A percentile compares a stretch with the other conserved stretches of the same genome.
Evolutionary conservation across 768 basidiomycete species (phyloP).

Genomic region (Psilocybe subaeruginosa): DNA sequence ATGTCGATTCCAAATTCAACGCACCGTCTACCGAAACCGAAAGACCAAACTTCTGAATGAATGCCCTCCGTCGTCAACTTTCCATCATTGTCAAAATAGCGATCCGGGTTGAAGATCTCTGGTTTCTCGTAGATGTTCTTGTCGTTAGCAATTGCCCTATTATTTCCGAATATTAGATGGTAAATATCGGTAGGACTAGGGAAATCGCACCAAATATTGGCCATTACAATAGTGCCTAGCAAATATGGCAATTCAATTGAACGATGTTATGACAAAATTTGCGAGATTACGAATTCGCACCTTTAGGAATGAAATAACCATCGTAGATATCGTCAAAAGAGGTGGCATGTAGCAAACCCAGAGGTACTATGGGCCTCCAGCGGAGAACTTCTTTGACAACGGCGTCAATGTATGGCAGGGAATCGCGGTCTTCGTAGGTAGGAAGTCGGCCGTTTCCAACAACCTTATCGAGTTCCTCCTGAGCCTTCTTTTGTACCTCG

Average conservation of each 20-base stretch:
- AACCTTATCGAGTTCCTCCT: slow-evolving; percentile 32
- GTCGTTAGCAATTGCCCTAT: slow-evolving; percentile 27
- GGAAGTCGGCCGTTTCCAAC: slow-evolving; percentile 30
- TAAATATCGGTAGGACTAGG: background rate
- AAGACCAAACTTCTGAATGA: slow-evolving; percentile 11
- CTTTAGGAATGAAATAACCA: slow-evolving; percentile 21
- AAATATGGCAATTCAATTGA: background rate
- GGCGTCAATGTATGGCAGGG: slow-evolving; percentile 27
- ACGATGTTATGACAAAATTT: background rate
- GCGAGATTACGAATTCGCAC: background rate
- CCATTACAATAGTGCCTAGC: slow-evolving; percentile 13
- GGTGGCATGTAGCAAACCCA: slow-evolving; percentile 24
- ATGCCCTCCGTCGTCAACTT: slow-evolving; percentile 9
- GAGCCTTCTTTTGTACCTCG: slow-evolving; percentile 32
- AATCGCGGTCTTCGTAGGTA: slow-evolving; percentile 21
- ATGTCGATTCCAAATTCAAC: background rate
- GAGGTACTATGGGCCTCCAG: slow-evolving; percentile 19
- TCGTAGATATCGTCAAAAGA: slow-evolving; percentile 28
- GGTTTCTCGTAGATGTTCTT: slow-evolving; percentile 23
- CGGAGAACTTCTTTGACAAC: slow-evolving; percentile 19
- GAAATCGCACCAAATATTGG: slow-evolving; percentile 20
- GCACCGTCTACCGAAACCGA: slow-evolving; percentile 26
- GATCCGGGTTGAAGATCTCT: slow-evolving; percentile 27
- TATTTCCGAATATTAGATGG: background rate
- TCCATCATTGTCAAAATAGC: slow-evolving; percentile 22